Evolutionary conservation across 78 protist genomes (phyloP), one percentile per base, ranked within the genome.

Genomic region (Dictyostelium capitatum): DNA sequence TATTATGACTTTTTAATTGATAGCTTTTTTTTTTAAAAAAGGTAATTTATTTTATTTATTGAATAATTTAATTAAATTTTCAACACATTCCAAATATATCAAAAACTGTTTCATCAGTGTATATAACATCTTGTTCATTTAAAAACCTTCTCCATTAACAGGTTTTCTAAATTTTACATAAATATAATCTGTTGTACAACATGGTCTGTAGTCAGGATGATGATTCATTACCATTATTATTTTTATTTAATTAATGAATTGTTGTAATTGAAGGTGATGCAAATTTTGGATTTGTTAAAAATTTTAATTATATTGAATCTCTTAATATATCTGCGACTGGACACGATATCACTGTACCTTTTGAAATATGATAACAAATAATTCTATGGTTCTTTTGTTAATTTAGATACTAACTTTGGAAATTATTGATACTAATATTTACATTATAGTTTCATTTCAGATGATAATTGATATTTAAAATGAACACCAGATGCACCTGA

Each of bases 401-500:
- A 23, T 20, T 84, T 65, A 20, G 93, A 84, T 9, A 87, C 65
- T 19, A 87, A 15, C 4, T 50, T 17, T 46, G 75, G 51, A 32
- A 62, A 70, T 11, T n/a, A n/a, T n/a, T n/a, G n/a, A n/a, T n/a
- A n/a, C n/a, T n/a, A n/a, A n/a, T n/a, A n/a, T n/a, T n/a, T n/a
- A n/a, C n/a, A n/a, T n/a, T n/a, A n/a, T n/a, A n/a, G n/a, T 37
- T 80, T 82, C 82, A 67, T 87, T 78, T 90, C 92, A 2, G 51
- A 20, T 11, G 92, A 98, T 80, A 98, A 96, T 96, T 98, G 99
- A 91, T 98, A 98, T 92, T 98, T 98, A 64, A 97, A 84, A 96
- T 98, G 99, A 41, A 98, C 93, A 7, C 98, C 99, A 50, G 98
- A 94, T 3, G 99, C 99, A 53, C 99, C 99, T 23, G 97, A 90